A percentile compares a stretch with the other conserved stretches of the same genome.
phyloP scores from a whole-genome alignment of 495 filamentous ascomycete genomes.

The Trichoderma reesei region DNA sequence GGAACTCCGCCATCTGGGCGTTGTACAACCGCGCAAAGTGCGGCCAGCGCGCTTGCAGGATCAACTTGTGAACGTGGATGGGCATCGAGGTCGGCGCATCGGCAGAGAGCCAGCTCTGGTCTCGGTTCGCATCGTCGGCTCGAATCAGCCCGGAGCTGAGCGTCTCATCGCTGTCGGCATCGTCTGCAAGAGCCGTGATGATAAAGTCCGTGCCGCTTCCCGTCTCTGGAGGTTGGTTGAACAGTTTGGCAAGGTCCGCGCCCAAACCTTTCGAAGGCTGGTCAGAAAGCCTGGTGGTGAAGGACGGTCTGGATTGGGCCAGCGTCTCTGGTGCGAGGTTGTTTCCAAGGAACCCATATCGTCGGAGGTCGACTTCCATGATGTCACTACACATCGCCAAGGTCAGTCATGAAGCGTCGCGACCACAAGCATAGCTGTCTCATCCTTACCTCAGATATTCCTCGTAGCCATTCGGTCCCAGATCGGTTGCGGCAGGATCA shows the following conservation, averaged over 20 bases:
- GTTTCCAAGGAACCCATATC: conserved; percentile 81
- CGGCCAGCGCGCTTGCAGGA: conserved; percentile 89
- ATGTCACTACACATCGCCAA: conserved; percentile 53
- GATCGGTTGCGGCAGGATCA: conserved; percentile 44
- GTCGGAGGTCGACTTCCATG: conserved; percentile 74
- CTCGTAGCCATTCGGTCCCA: conserved; percentile 50
- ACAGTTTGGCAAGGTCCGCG: conserved; percentile 71
- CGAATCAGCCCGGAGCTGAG: conserved; percentile 37
- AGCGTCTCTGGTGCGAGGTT: conserved; percentile 52
- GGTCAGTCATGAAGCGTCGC: not conserved
- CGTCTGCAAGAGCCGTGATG: conserved; percentile 66
- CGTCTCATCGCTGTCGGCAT: conserved; percentile 53
- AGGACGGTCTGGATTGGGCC: conserved; percentile 42
- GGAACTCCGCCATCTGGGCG: conserved; percentile 92
- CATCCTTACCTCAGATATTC: conserved; percentile 53
- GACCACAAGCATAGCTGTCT: not conserved
- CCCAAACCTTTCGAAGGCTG: conserved; percentile 60
- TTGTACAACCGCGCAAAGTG: conserved; percentile 87
- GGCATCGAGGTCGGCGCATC: conserved; percentile 63
- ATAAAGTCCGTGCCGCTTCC: conserved; percentile 78
- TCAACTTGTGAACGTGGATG: conserved; percentile 88
- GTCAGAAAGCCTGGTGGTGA: conserved; percentile 29
- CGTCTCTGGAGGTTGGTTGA: conserved; percentile 67
- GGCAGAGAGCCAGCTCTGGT: conserved; percentile 51
- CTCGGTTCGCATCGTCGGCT: conserved; percentile 28